Percentiles rank a stretch among this genome's conserved stretches.
Evolutionary conservation across 495 filamentous ascomycete genomes (phyloP).

Genomic region (Lophium mytilinum): DNA sequence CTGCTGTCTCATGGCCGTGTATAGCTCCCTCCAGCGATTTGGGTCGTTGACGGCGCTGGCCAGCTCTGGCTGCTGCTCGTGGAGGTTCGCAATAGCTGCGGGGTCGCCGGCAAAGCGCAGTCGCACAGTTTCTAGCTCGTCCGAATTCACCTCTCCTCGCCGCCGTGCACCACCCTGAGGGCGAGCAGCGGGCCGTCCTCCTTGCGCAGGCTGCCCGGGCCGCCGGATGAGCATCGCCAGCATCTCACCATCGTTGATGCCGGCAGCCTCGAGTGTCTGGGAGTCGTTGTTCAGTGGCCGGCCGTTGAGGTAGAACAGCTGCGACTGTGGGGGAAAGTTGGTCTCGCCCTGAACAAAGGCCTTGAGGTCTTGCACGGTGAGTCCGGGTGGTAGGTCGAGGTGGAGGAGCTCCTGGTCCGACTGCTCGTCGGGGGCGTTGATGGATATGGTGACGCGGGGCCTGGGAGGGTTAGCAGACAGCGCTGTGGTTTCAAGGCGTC

Average conservation of each 20-base stretch:
- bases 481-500: conserved; percentile 10
- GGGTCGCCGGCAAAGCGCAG: conserved; percentile 76
- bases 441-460: conserved; percentile 76
- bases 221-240: conserved; percentile 64
- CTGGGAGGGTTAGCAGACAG: conserved; percentile 26
- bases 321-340: conserved; percentile 46
- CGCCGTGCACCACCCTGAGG: conserved; percentile 1
- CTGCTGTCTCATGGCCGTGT: conserved; percentile 53
- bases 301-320: conserved; percentile 85
- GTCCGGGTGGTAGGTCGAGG: conserved; percentile 73
- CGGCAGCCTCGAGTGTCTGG: conserved; percentile 72
- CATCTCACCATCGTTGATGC: conserved; percentile 87
- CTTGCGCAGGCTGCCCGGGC: conserved; percentile 19
- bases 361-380: conserved; percentile 82
- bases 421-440: conserved; percentile 59
- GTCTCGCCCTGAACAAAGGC: conserved; percentile 67
- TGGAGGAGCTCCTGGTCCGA: conserved; percentile 71
- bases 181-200: conserved; percentile 25
- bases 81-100: conserved; percentile 56
- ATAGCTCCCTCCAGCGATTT: conserved; percentile 62
- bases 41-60: conserved; percentile 72
- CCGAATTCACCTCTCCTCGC: conserved; percentile 13
- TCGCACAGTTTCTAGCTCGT: conserved; percentile 75
- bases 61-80: conserved; percentile 62
- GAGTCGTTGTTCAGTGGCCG: conserved; percentile 65